Conservation (phyloP, 2,329 filamentous ascomycete species). For the Gaeumannomyces tritici region DNA sequence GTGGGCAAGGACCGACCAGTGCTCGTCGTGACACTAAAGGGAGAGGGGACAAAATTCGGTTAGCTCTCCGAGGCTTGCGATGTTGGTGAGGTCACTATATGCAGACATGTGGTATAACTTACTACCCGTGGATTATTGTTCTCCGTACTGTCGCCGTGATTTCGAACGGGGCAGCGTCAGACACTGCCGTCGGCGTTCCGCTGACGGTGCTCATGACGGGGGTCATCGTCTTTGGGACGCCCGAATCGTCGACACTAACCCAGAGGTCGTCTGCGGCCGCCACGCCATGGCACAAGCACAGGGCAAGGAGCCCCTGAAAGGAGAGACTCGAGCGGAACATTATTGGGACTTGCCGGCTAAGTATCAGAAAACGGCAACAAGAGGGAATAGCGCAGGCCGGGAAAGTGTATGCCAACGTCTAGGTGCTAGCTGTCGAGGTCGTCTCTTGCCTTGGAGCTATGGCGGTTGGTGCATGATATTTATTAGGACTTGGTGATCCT, state of each 20-base stretch:
- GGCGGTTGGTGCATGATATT: neutral
- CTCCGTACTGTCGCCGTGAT: constrained; percentile 26
- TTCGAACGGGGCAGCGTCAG: constrained; percentile 26
- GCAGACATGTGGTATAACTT: constrained; percentile 13
- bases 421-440: neutral
- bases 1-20: constrained; percentile 24
- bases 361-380: too few relatives aligned
- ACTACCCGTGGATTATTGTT: constrained; percentile 18
- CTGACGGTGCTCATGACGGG: constrained; percentile 35
- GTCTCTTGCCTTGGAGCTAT: neutral
- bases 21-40: neutral
- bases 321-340: neutral
- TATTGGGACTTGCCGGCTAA: neutral
- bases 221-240: constrained; percentile 37
- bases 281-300: neutral
- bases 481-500: neutral
- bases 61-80: neutral
- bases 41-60: neutral
- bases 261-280: constrained; percentile 19
- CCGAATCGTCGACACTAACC: constrained; percentile 40
- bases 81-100: neutral
- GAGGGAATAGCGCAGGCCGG: neutral
- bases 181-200: constrained; percentile 32
- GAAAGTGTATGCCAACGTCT: too few relatives aligned
- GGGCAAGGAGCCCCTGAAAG: neutral